Conservation (phyloP, 163 green algal species). For the Scenedesmus sp. region DNA sequence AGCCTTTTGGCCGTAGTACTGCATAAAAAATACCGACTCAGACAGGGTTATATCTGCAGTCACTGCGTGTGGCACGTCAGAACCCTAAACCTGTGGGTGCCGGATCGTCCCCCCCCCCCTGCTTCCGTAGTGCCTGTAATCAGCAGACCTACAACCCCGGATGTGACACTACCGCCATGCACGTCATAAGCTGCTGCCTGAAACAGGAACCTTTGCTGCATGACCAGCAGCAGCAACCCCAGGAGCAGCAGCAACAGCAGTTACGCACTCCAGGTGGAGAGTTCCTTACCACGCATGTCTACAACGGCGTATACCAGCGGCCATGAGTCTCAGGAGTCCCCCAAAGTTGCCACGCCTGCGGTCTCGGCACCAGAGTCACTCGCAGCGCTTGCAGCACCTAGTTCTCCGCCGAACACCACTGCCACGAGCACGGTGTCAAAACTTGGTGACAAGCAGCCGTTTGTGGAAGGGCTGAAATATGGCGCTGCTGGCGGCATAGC, state of each 20-base stretch:
- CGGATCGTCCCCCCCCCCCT: too few relatives aligned
- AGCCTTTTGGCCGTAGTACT: too few relatives aligned
- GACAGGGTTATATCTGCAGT: too few relatives aligned
- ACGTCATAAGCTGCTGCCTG: not conserved
- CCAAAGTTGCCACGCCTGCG: not conserved
- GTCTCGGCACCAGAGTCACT: slow-evolving; percentile 4
- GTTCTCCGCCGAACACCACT: not conserved
- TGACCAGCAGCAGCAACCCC: not conserved
- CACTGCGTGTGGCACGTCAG: too few relatives aligned
- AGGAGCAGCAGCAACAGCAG: not conserved
- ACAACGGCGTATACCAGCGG: not conserved
- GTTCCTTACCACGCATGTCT: not conserved
- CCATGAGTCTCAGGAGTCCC: not conserved
- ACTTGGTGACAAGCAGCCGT: not conserved
- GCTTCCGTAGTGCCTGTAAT: too few relatives aligned
- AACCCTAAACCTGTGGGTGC: too few relatives aligned
- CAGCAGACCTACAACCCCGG: too few relatives aligned
- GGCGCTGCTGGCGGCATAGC: slow-evolving; percentile 84
- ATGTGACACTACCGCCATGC: not conserved
- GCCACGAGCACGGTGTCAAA: not conserved
- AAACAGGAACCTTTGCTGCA: not conserved
- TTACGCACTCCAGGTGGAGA: not conserved
- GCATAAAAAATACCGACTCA: too few relatives aligned
- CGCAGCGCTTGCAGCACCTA: slow-evolving; percentile 12
- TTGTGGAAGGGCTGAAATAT: slow-evolving; percentile 42